A percentile compares a stretch with the other conserved stretches of the same genome.
These are phyloP conservation scores for Echeveria elegans DNA, from an alignment of 164 flowering plant species.

Conservation along the genomic window DNA sequence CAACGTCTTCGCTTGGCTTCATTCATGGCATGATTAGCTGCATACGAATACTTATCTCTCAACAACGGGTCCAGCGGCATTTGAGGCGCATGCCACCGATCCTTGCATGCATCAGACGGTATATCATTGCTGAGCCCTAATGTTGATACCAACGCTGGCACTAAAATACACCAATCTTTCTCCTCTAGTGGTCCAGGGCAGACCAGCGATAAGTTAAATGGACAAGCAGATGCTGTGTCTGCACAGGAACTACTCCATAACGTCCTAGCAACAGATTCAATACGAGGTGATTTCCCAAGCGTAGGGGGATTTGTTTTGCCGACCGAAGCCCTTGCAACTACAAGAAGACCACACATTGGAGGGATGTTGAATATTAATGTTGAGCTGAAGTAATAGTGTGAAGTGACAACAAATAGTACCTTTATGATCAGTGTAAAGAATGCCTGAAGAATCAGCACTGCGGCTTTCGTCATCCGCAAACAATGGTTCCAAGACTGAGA, in stretches of 20 bases:
- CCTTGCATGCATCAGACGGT: constrained; percentile 19
- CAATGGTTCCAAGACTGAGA: constrained; percentile 38
- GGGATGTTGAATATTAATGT: neutral
- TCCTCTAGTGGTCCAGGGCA: constrained; percentile 32
- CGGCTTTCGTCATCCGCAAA: constrained; percentile 54
- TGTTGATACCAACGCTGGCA: constrained; percentile 45
- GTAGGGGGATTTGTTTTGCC: constrained; percentile 31
- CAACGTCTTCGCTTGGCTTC: constrained; percentile 57
- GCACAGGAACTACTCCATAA: constrained; percentile 51
- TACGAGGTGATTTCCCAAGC: constrained; percentile 73
- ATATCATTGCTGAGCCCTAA: constrained; percentile 37
- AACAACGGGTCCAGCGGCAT: constrained; percentile 72
- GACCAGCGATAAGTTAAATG: constrained; percentile 17
- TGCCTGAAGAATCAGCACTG: constrained; percentile 24
- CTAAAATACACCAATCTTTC: constrained; percentile 39
- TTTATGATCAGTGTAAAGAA: constrained; percentile 17
- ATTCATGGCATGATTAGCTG: constrained; percentile 27
- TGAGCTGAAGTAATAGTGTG: neutral
- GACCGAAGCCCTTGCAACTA: neutral
- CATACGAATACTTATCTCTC: constrained; percentile 39
- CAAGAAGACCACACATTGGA: neutral
- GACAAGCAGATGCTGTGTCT: constrained; percentile 26
- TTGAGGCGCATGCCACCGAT: constrained; percentile 63
- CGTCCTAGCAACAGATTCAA: constrained; percentile 69
- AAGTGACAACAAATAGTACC: neutral